Evolutionary conservation across 2,329 filamentous ascomycete genomes (phyloP), one percentile per base, ranked within the genome.

Genomic region (Penicillium fuscoglaucum): DNA sequence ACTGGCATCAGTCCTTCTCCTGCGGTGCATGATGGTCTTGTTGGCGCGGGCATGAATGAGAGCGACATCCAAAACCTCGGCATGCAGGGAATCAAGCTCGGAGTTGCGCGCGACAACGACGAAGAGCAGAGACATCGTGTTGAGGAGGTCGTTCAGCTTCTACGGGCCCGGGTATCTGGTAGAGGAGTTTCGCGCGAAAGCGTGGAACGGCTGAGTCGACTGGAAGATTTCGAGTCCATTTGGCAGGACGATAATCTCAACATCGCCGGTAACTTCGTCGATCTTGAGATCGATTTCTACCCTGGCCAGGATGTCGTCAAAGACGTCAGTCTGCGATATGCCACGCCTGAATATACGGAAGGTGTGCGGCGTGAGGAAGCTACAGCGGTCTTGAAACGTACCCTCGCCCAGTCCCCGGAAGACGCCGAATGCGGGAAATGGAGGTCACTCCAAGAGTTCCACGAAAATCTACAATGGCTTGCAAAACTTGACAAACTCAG

Each of bases 211-310:
- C 53, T 80, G 24, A 76, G 73, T 24, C 70, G 73, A 50, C 65
- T 80, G 2, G 75, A 79, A 58, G 78, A 76, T 2, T 78, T 80
- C 33, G 76, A 79, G 50, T 78, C 76, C 15, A 75, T 79, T 43
- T 79, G 77, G 77, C 76, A 79, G 60, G 76, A 79, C 17, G 74
- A 80, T 43, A 75, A 73, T 58, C 69, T 80, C 45, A 79, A 71
- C 48, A 78, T 80, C 60, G 78, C 77, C 8, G 78, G 78, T 5
- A 78, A 79, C 47, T 76, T 75, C 54, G 77, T 80, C 33, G 78
- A 80, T 52, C 67, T 80, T 17, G 78, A 80, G 57, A 77, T 80
- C 48, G 76, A 77, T 44, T 80, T 80, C 50, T 70, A 78, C 47
- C 67, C 71, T 1, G 68, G 68, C 6, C 64, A 73, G 48, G 75